Base-by-base conservation (phyloP, 2,329 filamentous ascomycete genomes). In the Trichoderma gracile region DNA sequence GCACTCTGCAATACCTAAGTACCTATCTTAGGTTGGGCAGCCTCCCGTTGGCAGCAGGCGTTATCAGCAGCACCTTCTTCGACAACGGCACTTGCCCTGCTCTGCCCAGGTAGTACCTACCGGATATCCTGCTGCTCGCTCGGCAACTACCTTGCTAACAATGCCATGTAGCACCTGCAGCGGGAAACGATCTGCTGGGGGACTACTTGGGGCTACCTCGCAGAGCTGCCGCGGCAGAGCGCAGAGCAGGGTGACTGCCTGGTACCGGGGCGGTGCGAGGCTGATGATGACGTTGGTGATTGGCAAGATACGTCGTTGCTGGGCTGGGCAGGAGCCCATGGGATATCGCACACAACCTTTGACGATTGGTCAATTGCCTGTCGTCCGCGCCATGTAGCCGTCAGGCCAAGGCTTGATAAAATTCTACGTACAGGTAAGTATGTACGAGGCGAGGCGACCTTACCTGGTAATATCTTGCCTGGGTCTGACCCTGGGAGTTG, bases 41-140 rank as follows among this genome's bases (percentile, higher is more conserved):
- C n/a, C 42, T 40, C 15, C 50, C 7, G 40, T 52, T 61, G 57
- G 46, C 57, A 52, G 49, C 38, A 56, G 50, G 53, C 53, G 61
- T 63, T 63, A 57, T 63, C 53, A 55, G 43, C 38, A 49, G 61
- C 52, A 57, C 61, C 53, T 57, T 57, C 61, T 42, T 23, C 50
- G 25, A 30, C 25, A 47, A 49, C 14, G 42, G 38, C 17, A 30
- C 49, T 33, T 52, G 49, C 49, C 21, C 33, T 38, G 12, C 33
- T 38, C 33, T 38, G 5, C 12, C 33, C 33, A 38, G 33, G 33
- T 38, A 14, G 33, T 5, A 38, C 33, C 33, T 38, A 14, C 33
- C 12, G 33, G 33, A 38, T 5, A 38, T 14, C 12, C 12, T 14
- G 33, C 33, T 38, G 33, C 47, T 50, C 33, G 33, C 33, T 38